Conservation (phyloP, 2,329 filamentous ascomycete species). For the Microcyclospora tardicrescens region DNA sequence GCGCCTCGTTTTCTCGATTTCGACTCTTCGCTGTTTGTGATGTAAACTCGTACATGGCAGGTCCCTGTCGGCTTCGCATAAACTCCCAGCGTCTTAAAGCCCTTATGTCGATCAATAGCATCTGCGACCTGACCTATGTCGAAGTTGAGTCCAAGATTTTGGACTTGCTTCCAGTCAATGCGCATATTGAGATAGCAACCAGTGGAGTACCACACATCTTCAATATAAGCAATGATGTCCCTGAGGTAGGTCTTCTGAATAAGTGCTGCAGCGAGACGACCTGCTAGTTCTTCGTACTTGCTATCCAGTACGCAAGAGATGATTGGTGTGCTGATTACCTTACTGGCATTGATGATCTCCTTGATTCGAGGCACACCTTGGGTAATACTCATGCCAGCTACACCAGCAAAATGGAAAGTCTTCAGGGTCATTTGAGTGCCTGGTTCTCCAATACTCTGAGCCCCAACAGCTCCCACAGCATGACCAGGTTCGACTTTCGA, state of each 20-base stretch:
- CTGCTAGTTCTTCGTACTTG: slow-evolving; percentile 59
- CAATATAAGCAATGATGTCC: slow-evolving; percentile 67
- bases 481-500: slow-evolving; percentile 90
- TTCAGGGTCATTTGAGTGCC: slow-evolving; percentile 99
- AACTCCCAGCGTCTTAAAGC: slow-evolving; percentile 49
- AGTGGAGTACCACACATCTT: slow-evolving; percentile 75
- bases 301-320: slow-evolving; percentile 78
- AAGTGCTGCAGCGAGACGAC: slow-evolving; percentile 80
- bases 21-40: slow-evolving; percentile 35
- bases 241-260: slow-evolving; percentile 90
- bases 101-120: slow-evolving; percentile 68
- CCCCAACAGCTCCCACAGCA: slow-evolving; percentile 88
- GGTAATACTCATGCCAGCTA: slow-evolving; percentile 98
- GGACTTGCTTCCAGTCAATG: slow-evolving; percentile 66
- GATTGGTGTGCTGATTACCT: slow-evolving; percentile 83
- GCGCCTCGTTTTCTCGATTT: slow-evolving; percentile 13
- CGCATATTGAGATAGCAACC: slow-evolving; percentile 67
- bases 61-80: slow-evolving; percentile 14
- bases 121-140: slow-evolving; percentile 57
- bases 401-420: slow-evolving; percentile 99
- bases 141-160: slow-evolving; percentile 71
- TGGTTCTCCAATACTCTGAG: slow-evolving; percentile 94
- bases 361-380: slow-evolving; percentile 99
- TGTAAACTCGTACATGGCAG: slow-evolving; percentile 55
- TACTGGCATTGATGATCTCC: slow-evolving; percentile 98